Evolutionary conservation across 1,139 yeast species (phyloP).

Genomic region (Taphrina confusa): DNA sequence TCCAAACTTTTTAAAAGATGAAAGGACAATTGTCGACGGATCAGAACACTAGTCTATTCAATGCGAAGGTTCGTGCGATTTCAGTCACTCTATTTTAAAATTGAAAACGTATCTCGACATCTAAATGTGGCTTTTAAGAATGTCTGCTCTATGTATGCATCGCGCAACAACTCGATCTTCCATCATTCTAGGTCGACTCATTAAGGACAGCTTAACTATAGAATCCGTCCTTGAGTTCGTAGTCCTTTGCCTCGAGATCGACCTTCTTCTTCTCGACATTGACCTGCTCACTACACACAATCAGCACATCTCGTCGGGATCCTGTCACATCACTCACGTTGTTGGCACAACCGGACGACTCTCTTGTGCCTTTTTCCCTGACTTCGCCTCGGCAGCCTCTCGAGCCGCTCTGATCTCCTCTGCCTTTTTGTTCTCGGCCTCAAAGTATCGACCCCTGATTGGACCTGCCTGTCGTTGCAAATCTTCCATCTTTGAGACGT

Average conservation of each 20-base stretch:
- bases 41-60: no score
- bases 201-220: not conserved
- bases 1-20: no score
- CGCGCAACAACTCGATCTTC: no score
- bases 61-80: no score
- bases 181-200: not conserved
- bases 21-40: no score
- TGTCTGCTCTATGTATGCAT: no score
- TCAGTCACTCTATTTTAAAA: no score
- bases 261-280: slow-evolving; percentile 32
- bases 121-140: no score
- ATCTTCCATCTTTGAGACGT: slow-evolving; percentile 97
- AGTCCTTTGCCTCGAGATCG: slow-evolving; percentile 32
- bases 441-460: slow-evolving; percentile 90
- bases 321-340: not conserved
- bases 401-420: slow-evolving; percentile 56
- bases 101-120: no score
- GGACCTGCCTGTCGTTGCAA: slow-evolving; percentile 91
- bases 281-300: slow-evolving; percentile 17
- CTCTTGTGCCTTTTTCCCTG: slow-evolving; percentile 30
- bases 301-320: not conserved
- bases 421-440: slow-evolving; percentile 89
- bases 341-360: slow-evolving; percentile 29
- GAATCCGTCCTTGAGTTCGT: slow-evolving; percentile 29
- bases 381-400: slow-evolving; percentile 25